phyloP scores from a whole-genome alignment of 2,329 filamentous ascomycete species.

The Stagonosporopsis tanaceti region DNA sequence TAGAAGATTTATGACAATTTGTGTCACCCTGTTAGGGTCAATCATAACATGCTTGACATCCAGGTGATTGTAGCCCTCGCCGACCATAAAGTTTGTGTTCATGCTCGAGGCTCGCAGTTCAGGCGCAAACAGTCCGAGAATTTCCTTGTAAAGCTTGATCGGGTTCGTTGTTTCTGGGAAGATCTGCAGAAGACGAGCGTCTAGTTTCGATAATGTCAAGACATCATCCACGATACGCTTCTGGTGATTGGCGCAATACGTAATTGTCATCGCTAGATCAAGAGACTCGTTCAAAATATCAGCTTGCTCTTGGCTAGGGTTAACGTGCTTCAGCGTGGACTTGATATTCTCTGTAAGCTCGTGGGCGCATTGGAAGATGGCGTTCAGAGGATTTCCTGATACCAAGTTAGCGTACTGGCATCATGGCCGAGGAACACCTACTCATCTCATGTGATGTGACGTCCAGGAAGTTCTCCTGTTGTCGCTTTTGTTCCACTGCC shows the following conservation, averaged over 20 bases:
- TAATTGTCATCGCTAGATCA: slow-evolving; percentile 36
- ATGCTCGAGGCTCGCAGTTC: slow-evolving; percentile 58
- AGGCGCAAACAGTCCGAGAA: slow-evolving; percentile 19
- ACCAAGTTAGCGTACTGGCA: not conserved
- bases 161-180: slow-evolving; percentile 29
- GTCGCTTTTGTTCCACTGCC: slow-evolving; percentile 78
- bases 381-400: slow-evolving; percentile 69
- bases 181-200: slow-evolving; percentile 33
- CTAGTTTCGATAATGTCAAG: slow-evolving; percentile 30
- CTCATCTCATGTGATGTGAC: slow-evolving; percentile 78
- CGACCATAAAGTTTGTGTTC: slow-evolving; percentile 63
- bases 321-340: slow-evolving; percentile 56
- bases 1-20: slow-evolving; percentile 42
- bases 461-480: slow-evolving; percentile 82
- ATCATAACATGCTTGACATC: slow-evolving; percentile 67
- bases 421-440: not conserved
- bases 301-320: slow-evolving; percentile 54
- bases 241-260: slow-evolving; percentile 40
- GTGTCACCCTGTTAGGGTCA: slow-evolving; percentile 26
- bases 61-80: slow-evolving; percentile 52
- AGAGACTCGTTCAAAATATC: slow-evolving; percentile 66
- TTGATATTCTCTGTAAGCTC: slow-evolving; percentile 68
- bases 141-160: slow-evolving; percentile 35
- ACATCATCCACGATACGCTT: slow-evolving; percentile 41
- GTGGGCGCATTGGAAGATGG: slow-evolving; percentile 73